Conservation (phyloP, 2,329 filamentous ascomycete genomes). For the Tolypocladium cylindrosporum region DNA sequence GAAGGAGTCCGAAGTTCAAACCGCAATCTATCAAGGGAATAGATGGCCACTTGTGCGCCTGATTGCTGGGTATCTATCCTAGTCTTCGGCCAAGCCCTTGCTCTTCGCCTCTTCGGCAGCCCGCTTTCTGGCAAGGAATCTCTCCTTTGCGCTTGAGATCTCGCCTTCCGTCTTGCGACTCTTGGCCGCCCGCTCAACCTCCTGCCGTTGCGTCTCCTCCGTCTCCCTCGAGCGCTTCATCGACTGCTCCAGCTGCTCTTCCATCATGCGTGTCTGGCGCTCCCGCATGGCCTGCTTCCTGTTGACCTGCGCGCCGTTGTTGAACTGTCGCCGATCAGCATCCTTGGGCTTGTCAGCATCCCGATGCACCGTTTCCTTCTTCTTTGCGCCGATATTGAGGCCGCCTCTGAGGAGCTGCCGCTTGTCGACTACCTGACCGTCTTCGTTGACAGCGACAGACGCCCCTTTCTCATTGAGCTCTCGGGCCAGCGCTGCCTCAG, state of each 20-base stretch:
- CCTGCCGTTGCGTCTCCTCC: slow-evolving; percentile 51
- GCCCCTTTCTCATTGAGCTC: slow-evolving; percentile 56
- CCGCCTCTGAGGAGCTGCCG: slow-evolving; percentile 68
- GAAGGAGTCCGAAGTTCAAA: neutral
- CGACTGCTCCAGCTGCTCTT: slow-evolving; percentile 63
- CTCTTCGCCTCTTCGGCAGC: slow-evolving; percentile 62
- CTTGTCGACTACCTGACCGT: slow-evolving; percentile 76
- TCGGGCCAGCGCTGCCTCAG: slow-evolving; percentile 53
- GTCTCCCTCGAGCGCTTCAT: slow-evolving; percentile 64
- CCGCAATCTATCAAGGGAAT: neutral
- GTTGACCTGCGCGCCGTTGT: slow-evolving; percentile 31
- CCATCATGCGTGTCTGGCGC: slow-evolving; percentile 69
- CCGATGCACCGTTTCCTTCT: slow-evolving; percentile 33
- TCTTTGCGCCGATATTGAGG: slow-evolving; percentile 60
- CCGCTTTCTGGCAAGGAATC: slow-evolving; percentile 68
- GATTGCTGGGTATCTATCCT: slow-evolving; percentile 18
- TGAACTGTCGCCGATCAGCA: slow-evolving; percentile 23
- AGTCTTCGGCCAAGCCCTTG: slow-evolving; percentile 24
- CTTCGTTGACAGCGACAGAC: slow-evolving; percentile 64
- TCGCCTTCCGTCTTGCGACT: slow-evolving; percentile 69
- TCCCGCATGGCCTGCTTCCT: slow-evolving; percentile 61
- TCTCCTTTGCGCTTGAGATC: slow-evolving; percentile 67
- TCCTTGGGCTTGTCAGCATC: slow-evolving; percentile 15
- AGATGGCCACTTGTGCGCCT: neutral
- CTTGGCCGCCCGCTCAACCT: slow-evolving; percentile 58